Evolutionary conservation across 208 protist species (phyloP), one percentile per base, ranked within the genome.

Genomic region (Leishmania major): DNA sequence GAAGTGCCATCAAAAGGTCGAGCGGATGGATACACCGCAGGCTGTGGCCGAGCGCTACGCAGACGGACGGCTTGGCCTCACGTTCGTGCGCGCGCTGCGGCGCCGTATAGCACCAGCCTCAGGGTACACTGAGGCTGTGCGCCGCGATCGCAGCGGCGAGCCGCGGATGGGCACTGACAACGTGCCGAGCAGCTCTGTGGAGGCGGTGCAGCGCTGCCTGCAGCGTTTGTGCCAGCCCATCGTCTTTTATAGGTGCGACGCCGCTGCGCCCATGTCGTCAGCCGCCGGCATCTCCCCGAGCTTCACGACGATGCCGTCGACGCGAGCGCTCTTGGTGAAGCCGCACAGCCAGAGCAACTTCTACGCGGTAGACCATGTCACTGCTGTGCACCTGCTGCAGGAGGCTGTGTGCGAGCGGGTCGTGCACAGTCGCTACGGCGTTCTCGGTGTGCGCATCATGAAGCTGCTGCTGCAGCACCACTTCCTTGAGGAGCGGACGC

Each of bases 401-500:
- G 76, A 84, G 22, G 84, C 82, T 25, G 87, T 86, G 59, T 93
- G 88, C 73, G 94, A 97, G 90, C 87, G 88, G 7, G 84, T 95
- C 28, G 83, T 97, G 49, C 94, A 93, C 81, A 83, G 89, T 37
- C 84, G 94, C 31, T 90, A 96, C 85, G 94, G 94, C 25, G 90
- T 96, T 40, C 84, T 96, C 11, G 94, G 94, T 22, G 90, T 96
- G 78, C 90, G 94, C n/a, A 60, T 97, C 7, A 88, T 93, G 82
- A 92, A 94, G 84, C 78, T 97, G 40, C 88, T 97, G 55, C 78
- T 93, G 15, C 84, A 90, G 80, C 84, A 95, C 83, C 90, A 90
- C 75, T 81, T 86, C n/a, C 86, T 95, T 45, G 94, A 96, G 88
- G 94, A 97, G 79, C 83, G 84, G 72, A 90, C 88, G 70, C 86